Base-by-base conservation (phyloP, 371 early-diverging fungal genomes). In the Parasitella parasitica region DNA sequence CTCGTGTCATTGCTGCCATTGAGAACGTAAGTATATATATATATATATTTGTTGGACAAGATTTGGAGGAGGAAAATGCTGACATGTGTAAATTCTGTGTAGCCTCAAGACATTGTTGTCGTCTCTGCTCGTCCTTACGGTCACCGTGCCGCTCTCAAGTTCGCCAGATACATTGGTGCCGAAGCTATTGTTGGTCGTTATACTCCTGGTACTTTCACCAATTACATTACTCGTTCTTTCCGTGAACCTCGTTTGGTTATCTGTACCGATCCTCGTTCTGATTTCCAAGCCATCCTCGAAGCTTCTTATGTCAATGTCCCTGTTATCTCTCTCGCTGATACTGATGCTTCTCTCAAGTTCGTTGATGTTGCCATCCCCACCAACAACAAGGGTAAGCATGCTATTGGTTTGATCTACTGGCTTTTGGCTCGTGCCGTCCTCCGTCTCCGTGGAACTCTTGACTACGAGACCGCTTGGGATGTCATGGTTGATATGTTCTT, bases 171-270 rank as follows among this genome's bases (percentile, higher is more conserved):
- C 89, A 97, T 95, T 68, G 97, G 97, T 67, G 94, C 95, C 63
- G 97, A 95, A 82, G 97, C 99, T 74, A 92, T 97, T 66, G 98
- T 98, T 60, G 99, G 99, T 80, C 94, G 99, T 76, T 99, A 98
- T 93, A 98, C 99, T 80, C 99, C 99, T 68, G 99, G 99, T 87
- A 97, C 95, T 79, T 99, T 99, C 90, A 99, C 99, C 79, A 99
- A 99, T 87, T 97, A 98, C 88, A 96, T 94, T 85, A 98, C 99
- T 72, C 96, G 95, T 75, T 84, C 94, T 69, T 96, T 98, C 91
- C 92, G 94, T 85, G 99, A 99, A 86, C 99, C 99, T 72, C 92
- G 99, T 67, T 82, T 99, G 70, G 91, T 99, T 75, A 89, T 99
- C 72, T 97, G 97, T 71, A 94, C 98, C 66, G 99, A 99, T 86